Evolutionary conservation across 2,329 filamentous ascomycete species (phyloP), one percentile per base, ranked within the genome.

Genomic region (Hypomyces rosellus): DNA sequence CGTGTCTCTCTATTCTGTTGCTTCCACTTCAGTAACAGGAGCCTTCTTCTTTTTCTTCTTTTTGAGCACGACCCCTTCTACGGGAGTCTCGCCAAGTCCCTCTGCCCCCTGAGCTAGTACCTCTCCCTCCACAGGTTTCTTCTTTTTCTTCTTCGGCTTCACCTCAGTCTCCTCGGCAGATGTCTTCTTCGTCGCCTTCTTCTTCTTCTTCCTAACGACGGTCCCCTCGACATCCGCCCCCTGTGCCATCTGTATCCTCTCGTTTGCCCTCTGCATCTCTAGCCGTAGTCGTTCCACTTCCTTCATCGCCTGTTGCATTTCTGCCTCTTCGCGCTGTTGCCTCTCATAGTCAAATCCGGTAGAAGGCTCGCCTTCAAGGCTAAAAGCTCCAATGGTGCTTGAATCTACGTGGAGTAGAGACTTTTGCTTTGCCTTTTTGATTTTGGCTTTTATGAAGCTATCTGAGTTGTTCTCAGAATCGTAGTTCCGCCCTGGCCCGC

Each of bases 221-320:
- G 77, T 80, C 1, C 82, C 84, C 61, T 86, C 85, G 3, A 71
- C 74, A 43, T 81, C 76, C 25, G 85, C 80, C n/a, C 84, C 84
- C 59, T 84, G 80, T 18, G 84, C 83, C 16, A 85, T 80, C 58
- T 87, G 79, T 36, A 91, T 84, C 49, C 86, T 74, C 69, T 91
- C 88, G 60, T 85, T 88, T 36, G 84, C 85, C 50, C 87, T 74
- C 69, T 91, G 88, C 90, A 97, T 96, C 69, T 96, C 89, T 50
- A 96, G 73, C 47, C 93, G 77, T 52, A 95, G 72, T 46, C 84
- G 77, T 71, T 97, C 92, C 3, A 99, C 88, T 66, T 96, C 88
- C 65, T 85, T 85, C 75, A 96, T 83, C 8, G 92, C 93, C 61
- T 82, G 83, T 41, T 82, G 83, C 89, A 96, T 95, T 69, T 96